phyloP scores from a whole-genome alignment of 768 basidiomycete genomes.

The Lactarius quietus region DNA sequence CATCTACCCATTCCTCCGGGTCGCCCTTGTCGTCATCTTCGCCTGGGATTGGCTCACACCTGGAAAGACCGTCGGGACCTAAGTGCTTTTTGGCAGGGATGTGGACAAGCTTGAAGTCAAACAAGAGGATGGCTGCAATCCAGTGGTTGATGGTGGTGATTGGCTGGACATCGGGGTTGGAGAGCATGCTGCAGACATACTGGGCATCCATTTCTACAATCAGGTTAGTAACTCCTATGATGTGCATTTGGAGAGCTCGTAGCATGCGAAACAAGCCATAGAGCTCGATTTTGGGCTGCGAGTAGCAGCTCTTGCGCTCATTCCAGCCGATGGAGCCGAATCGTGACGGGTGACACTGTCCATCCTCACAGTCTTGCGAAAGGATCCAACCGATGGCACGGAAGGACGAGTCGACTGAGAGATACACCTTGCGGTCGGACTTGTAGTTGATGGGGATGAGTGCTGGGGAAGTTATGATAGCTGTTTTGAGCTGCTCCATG shows the following conservation, averaged over 20 bases:
- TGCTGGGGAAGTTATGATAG: too few species aligned
- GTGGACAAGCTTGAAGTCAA: constrained; percentile 38
- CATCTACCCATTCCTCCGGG: not conserved
- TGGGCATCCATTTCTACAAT: constrained; percentile 35
- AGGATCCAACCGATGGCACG: too few species aligned
- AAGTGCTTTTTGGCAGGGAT: constrained; percentile 30
- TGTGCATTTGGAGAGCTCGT: not conserved
- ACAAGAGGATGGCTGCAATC: constrained; percentile 40
- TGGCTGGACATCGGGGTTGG: constrained; percentile 28
- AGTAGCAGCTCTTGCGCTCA: not conserved
- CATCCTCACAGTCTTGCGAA: too few species aligned
- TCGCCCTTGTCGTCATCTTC: not conserved
- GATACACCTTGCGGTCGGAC: too few species aligned
- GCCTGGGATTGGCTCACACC: not conserved
- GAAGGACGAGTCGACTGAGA: too few species aligned
- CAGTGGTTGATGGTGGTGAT: constrained; percentile 35
- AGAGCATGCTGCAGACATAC: not conserved
- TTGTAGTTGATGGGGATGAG: too few species aligned
- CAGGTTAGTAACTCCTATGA: not conserved
- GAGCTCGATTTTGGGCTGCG: not conserved
- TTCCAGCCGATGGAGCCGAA: too few species aligned
- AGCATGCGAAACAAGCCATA: not conserved
- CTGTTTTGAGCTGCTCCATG: too few species aligned
- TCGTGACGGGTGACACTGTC: too few species aligned
- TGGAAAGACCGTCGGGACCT: constrained; percentile 35